These are phyloP conservation scores for Gracilariopsis chorda DNA, from an alignment of 23 red algal species.

Conservation along the genomic window DNA sequence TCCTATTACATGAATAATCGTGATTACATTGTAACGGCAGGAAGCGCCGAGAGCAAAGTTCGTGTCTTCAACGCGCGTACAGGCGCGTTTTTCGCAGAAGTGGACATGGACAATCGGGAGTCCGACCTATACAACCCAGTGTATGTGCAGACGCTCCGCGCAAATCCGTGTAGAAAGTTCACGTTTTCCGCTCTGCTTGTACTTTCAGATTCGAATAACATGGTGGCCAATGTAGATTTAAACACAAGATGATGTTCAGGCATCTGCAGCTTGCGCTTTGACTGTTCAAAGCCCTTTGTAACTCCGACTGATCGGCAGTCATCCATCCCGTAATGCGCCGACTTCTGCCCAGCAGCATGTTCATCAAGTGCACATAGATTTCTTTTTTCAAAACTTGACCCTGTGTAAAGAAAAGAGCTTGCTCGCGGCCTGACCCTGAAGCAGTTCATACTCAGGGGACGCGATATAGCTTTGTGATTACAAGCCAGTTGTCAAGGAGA, in stretches of 20 bases:
- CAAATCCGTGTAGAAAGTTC: slow-evolving; percentile 49
- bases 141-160: slow-evolving; percentile 50
- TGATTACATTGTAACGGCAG: slow-evolving; percentile 92
- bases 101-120: slow-evolving; percentile 55
- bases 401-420: slow-evolving; percentile 12
- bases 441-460: too few relatives aligned
- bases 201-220: background rate
- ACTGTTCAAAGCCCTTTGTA: too few relatives aligned
- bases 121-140: background rate
- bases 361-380: background rate
- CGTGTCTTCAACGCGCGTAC: slow-evolving; percentile 69
- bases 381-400: background rate
- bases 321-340: too few relatives aligned
- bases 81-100: slow-evolving; percentile 44
- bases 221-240: slow-evolving; percentile 53
- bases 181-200: slow-evolving; percentile 59
- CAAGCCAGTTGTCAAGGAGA: too few relatives aligned
- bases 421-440: slow-evolving; percentile 16
- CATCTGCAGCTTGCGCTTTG: background rate
- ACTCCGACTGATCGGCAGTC: too few relatives aligned
- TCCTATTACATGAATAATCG: slow-evolving; percentile 94
- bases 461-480: too few relatives aligned
- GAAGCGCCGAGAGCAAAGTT: slow-evolving; percentile 85
- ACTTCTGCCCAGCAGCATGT: too few relatives aligned
- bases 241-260: background rate